These are phyloP conservation scores for Pestalotiopsis sp. DNA, from an alignment of 2,329 filamentous ascomycete species.

Conservation along the genomic window DNA sequence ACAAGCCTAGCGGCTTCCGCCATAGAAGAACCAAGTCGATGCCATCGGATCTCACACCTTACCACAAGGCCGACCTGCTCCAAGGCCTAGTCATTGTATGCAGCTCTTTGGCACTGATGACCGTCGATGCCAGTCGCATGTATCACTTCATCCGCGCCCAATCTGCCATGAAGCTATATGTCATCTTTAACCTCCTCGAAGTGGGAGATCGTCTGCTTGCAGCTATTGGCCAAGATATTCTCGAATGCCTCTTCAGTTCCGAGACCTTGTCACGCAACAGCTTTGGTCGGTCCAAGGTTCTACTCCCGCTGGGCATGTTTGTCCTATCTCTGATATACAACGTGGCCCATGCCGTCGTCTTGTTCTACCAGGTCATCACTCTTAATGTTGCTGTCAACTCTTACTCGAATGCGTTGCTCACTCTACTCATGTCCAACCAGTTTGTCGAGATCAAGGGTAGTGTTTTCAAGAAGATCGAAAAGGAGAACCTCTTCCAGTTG, in stretches of 20 bases:
- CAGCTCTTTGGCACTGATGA: constrained; percentile 84
- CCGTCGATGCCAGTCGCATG: constrained; percentile 93
- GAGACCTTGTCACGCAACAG: constrained; percentile 88
- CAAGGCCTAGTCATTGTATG: constrained; percentile 87
- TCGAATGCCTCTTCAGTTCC: constrained; percentile 92
- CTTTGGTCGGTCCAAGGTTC: constrained; percentile 86
- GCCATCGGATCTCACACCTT: constrained; percentile 81
- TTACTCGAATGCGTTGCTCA: constrained; percentile 93
- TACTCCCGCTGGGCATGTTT: constrained; percentile 91
- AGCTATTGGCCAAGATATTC: constrained; percentile 90
- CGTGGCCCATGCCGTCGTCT: constrained; percentile 79
- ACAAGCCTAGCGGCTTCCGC: constrained; percentile 38
- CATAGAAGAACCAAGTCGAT: constrained; percentile 81
- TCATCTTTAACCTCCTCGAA: constrained; percentile 97
- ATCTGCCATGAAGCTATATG: constrained; percentile 96
- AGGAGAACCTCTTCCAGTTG: constrained; percentile 95
- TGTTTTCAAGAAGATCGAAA: constrained; percentile 98
- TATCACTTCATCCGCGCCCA: constrained; percentile 97
- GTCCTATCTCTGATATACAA: constrained; percentile 85
- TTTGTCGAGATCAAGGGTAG: constrained; percentile 99
- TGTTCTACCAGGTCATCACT: constrained; percentile 98
- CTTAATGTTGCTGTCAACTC: constrained; percentile 98
- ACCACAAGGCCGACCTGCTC: constrained; percentile 93
- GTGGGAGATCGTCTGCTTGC: constrained; percentile 88
- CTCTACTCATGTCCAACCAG: constrained; percentile 92